Evolutionary conservation across 805 yeast species (phyloP), one percentile per base, ranked within the genome.

Genomic region (Zygoascus ofunaensis): DNA sequence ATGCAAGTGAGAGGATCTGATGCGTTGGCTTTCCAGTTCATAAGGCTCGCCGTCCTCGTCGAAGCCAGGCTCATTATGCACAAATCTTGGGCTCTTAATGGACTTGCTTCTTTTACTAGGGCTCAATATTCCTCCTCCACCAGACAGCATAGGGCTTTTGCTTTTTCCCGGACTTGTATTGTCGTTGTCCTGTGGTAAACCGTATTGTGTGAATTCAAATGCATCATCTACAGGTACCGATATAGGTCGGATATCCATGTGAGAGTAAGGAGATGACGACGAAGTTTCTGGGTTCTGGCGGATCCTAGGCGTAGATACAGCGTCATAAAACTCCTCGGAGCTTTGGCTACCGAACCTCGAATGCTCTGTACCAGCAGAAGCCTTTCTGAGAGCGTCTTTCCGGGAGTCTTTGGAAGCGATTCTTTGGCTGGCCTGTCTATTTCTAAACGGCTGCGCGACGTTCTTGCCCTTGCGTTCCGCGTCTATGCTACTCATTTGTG

Each of bases 191-290:
- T 26, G 7, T 12, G 24, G 43, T n/a, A 22, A 12, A 15, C 44
- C 22, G 42, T 49, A 45, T 4, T 39, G 34, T 8, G 43, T 42
- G 39, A 36, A 49, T 12, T 42, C 42, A 23, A 49, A 49, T n/a
- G 53, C 53, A 35, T 49, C 53, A 41, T 49, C 53, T 5, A 49
- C 51, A 7, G 50, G 49, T n/a, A 49, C 43, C 5, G 51, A 43
- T 5, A 49, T 41, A 4, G 51, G 50, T 10, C 53, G 47, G 26
- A 48, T 49, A 10, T 33, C 39, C 23, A 17, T 19, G 24, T 26
- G 34, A 18, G 34, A 12, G 30, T 26, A 26, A 8, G 30, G 30
- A 8, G 30, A 26, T n/a, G n/a, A n/a, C 30, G 30, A 26, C 12
- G 12, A 8, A 8, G 30, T 12, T 26, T 26, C 30, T 26, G 30